Conservation (phyloP, 257 asterid genomes). For the Przewalskia tangutica region DNA sequence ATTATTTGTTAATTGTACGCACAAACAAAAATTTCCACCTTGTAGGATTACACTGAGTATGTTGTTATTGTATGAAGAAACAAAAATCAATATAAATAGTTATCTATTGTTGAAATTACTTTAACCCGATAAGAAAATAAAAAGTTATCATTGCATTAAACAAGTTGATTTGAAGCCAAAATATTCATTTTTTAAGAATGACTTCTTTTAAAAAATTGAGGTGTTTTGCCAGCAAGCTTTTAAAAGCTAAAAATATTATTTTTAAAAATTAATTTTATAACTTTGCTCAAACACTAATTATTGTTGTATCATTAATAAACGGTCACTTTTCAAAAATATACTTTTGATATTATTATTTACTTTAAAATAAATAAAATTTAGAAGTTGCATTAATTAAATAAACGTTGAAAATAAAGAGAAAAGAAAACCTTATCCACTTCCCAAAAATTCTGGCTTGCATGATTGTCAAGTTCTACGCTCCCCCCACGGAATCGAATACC, state of each 20-base stretch:
- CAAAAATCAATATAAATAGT: background rate
- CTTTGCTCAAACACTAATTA: background rate
- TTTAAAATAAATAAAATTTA: no score
- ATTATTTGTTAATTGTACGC: no score
- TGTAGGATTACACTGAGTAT: no score
- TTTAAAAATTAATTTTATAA: background rate
- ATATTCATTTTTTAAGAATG: no score
- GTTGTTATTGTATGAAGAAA: background rate
- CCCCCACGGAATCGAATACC: slow-evolving; percentile 35
- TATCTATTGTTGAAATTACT: background rate
- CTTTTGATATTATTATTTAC: no score
- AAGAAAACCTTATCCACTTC: background rate
- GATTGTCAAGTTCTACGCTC: slow-evolving; percentile 33
- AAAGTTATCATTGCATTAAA: no score
- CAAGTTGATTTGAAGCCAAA: no score
- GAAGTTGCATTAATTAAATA: background rate
- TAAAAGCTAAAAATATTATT: background rate
- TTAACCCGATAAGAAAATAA: no score
- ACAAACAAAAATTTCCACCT: no score
- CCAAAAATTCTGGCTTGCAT: slow-evolving; percentile 8
- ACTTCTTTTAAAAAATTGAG: no score
- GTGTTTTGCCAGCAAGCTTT: no score
- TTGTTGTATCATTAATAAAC: background rate
- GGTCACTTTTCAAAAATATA: no score
- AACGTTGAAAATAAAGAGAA: background rate